phyloP scores from a whole-genome alignment of 768 basidiomycete genomes.

The Lactifluus echinatus region DNA sequence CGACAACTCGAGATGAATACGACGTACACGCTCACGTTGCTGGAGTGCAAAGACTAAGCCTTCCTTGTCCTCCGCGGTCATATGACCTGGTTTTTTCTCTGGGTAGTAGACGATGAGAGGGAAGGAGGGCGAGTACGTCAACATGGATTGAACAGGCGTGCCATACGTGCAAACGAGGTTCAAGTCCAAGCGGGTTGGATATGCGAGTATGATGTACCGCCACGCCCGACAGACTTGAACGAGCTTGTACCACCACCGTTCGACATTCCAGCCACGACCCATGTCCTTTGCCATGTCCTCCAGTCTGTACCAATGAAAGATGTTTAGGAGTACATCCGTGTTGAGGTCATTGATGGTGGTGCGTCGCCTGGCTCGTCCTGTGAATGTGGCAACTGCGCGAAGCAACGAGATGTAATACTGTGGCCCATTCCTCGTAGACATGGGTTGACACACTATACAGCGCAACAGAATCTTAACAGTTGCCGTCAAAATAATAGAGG shows the following conservation, averaged over 20 bases:
- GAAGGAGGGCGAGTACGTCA: background rate
- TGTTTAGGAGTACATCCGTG: background rate
- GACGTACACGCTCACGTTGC: slow-evolving; percentile 1
- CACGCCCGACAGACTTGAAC: background rate
- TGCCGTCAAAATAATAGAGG: no score
- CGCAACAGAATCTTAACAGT: no score
- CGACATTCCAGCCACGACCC: background rate
- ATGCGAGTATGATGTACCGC: background rate
- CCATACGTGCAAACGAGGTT: slow-evolving; percentile 2
- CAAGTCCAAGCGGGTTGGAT: background rate
- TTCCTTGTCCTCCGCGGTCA: background rate
- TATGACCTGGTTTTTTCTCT: background rate
- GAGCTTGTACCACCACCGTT: slow-evolving; percentile 11
- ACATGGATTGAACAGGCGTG: background rate
- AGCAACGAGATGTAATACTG: background rate
- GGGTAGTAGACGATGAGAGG: slow-evolving; percentile 5
- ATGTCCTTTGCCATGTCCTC: background rate
- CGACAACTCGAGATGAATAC: background rate
- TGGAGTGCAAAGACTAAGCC: background rate
- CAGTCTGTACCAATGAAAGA: slow-evolving; percentile 1
- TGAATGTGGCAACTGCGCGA: background rate
- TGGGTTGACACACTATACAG: no score
- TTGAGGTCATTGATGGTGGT: background rate
- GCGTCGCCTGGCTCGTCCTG: background rate
- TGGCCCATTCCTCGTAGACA: background rate